A percentile compares a stretch with the other conserved stretches of the same genome.
phyloP scores from a whole-genome alignment of 163 green algal genomes.

The Scenedesmus sp. region DNA sequence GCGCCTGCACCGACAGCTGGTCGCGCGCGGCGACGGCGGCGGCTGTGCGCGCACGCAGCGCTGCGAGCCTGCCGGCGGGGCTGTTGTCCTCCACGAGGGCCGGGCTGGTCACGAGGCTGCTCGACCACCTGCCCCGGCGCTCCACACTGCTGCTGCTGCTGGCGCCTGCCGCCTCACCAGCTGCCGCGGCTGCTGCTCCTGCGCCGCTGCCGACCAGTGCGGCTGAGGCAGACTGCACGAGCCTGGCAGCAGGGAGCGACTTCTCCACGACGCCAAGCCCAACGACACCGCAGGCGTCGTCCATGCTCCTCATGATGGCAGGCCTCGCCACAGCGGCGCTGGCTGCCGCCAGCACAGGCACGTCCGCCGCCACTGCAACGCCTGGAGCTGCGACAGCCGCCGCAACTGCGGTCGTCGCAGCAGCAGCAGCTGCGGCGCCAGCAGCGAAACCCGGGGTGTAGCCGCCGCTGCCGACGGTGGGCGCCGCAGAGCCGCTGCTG shows the following conservation, averaged over 20 bases:
- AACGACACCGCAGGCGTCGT: neutral
- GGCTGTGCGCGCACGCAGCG: conserved; percentile 25
- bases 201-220: neutral
- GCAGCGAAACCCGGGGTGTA: neutral
- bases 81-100: neutral
- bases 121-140: neutral
- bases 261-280: neutral
- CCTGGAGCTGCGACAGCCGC: neutral
- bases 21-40: conserved; percentile 23
- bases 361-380: neutral
- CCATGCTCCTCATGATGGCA: neutral
- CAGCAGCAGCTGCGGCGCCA: conserved; percentile 16
- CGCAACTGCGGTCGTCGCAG: neutral
- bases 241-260: neutral
- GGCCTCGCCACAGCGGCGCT: neutral
- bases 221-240: conserved; percentile 11
- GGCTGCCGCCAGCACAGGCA: neutral
- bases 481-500: neutral
- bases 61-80: conserved; percentile 12
- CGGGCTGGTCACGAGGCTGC: neutral
- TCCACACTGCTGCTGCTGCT: conserved; percentile 16
- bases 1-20: conserved; percentile 19
- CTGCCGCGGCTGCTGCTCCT: neutral
- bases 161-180: neutral
- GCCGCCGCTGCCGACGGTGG: neutral